Conservation (phyloP, 495 filamentous ascomycete genomes). For the Rhypophila decipiens region DNA sequence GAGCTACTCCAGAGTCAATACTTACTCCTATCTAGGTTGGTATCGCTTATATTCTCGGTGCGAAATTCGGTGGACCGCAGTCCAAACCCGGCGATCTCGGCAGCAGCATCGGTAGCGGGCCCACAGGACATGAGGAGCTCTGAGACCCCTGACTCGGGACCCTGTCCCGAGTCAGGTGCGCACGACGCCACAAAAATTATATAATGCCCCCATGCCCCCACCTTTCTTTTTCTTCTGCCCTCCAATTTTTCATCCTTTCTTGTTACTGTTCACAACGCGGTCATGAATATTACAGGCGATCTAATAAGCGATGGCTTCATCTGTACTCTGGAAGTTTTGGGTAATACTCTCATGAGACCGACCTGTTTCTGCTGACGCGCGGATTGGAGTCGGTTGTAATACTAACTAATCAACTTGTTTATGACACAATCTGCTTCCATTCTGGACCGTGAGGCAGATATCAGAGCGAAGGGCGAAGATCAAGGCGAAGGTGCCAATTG, state of each 20-base stretch:
- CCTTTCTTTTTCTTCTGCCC: neutral
- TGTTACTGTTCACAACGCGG: neutral
- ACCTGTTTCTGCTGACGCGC: neutral
- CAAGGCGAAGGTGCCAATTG: neutral
- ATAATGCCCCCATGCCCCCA: neutral
- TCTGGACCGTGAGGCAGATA: too few relatives aligned
- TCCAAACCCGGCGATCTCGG: constrained; percentile 13
- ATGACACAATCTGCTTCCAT: too few relatives aligned
- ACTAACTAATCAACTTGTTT: constrained; percentile 3
- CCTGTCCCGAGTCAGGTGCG: neutral
- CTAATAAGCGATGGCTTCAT: neutral
- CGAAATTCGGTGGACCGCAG: too few relatives aligned
- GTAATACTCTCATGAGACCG: neutral
- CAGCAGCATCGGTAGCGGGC: constrained; percentile 9
- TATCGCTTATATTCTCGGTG: constrained; percentile 60
- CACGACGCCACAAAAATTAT: neutral
- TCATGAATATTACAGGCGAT: neutral
- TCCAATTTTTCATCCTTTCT: neutral
- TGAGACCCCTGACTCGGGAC: constrained; percentile 15
- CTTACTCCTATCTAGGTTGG: constrained; percentile 45
- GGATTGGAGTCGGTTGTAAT: constrained; percentile 1
- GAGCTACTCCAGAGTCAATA: constrained; percentile 1
- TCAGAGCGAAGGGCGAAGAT: too few relatives aligned
- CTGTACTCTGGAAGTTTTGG: neutral
- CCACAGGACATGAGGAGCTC: constrained; percentile 34